These are phyloP conservation scores for Claviceps paspali DNA, from an alignment of 2,329 filamentous ascomycete genomes.

Conservation along the genomic window DNA sequence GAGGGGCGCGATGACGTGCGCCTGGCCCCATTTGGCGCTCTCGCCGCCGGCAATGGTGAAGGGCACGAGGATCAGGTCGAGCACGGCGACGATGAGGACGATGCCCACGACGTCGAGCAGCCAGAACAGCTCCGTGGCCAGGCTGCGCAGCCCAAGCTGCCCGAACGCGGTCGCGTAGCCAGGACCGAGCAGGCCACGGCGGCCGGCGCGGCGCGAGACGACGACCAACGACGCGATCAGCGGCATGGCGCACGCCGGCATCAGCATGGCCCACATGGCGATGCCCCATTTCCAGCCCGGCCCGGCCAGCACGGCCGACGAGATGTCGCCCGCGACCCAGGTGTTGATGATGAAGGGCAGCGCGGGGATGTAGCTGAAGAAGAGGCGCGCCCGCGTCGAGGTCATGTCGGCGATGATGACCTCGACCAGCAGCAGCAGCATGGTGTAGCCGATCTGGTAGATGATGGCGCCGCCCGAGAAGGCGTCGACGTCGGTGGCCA, in stretches of 20 bases:
- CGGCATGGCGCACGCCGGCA: slow-evolving; percentile 44
- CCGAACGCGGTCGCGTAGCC: slow-evolving; percentile 10
- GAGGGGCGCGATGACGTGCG: slow-evolving; percentile 37
- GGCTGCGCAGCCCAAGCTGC: slow-evolving; percentile 22
- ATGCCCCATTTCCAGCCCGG: slow-evolving; percentile 49
- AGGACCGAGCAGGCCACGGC: slow-evolving; percentile 28
- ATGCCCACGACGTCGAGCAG: slow-evolving; percentile 41
- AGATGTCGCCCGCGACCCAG: slow-evolving; percentile 45
- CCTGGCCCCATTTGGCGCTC: slow-evolving; percentile 30
- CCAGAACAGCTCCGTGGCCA: slow-evolving; percentile 35
- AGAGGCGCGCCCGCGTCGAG: slow-evolving; percentile 46
- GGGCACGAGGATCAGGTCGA: slow-evolving; percentile 46
- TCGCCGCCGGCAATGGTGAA: slow-evolving; percentile 38
- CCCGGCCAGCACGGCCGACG: slow-evolving; percentile 27
- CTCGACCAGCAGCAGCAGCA: slow-evolving; percentile 43
- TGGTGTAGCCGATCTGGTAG: slow-evolving; percentile 46
- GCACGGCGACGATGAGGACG: slow-evolving; percentile 37
- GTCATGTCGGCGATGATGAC: slow-evolving; percentile 57
- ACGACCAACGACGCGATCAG: slow-evolving; percentile 39
- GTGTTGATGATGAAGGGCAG: slow-evolving; percentile 49
- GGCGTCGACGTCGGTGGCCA: slow-evolving; percentile 27
- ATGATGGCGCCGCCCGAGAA: slow-evolving; percentile 48
- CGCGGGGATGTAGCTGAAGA: slow-evolving; percentile 45
- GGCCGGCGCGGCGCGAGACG: slow-evolving; percentile 41
- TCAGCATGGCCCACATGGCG: slow-evolving; percentile 49